These are phyloP conservation scores for Craspedostauros australis DNA, from an alignment of 108 stramenopile species.

Conservation along the genomic window DNA sequence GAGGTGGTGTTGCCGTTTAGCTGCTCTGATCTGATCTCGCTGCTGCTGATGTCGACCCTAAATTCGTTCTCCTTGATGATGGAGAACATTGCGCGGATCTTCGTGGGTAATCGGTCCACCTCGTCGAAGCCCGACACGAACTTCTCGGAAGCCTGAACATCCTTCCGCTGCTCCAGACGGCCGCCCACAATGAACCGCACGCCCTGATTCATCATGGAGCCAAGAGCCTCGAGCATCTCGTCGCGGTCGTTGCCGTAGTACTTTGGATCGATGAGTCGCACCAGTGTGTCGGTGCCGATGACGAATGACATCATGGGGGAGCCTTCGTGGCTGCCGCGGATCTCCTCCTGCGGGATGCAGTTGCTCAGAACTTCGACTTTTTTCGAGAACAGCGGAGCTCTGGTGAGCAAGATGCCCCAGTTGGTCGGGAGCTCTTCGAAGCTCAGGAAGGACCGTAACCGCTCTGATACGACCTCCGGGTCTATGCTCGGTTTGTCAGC, in stretches of 20 bases:
- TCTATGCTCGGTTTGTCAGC: conserved; percentile 82
- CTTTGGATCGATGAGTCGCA: conserved; percentile 83
- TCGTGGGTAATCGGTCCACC: conserved; percentile 38
- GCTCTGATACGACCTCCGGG: conserved; percentile 33
- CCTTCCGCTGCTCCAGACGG: conserved; percentile 45
- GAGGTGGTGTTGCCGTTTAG: too few species aligned
- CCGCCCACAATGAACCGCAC: conserved; percentile 77
- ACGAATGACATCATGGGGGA: conserved; percentile 51
- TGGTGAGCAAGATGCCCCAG: conserved; percentile 78
- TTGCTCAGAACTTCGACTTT: conserved; percentile 42
- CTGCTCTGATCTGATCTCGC: conserved; percentile 42
- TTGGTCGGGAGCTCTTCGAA: conserved; percentile 42
- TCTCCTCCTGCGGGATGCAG: conserved; percentile 10
- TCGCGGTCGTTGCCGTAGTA: conserved; percentile 66
- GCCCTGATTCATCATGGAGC: conserved; percentile 47
- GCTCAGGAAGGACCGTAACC: conserved; percentile 6
- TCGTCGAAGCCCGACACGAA: conserved; percentile 71
- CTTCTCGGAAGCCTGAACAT: neutral
- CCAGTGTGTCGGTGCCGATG: conserved; percentile 83
- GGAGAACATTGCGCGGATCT: conserved; percentile 58
- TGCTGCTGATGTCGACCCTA: conserved; percentile 71
- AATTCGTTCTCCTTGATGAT: conserved; percentile 64
- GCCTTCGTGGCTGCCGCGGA: neutral
- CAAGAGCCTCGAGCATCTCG: conserved; percentile 46
- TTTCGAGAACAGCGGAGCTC: conserved; percentile 67